Evolutionary conservation across 371 early-diverging fungal genomes (phyloP).

Genomic region (Batrachochytrium dendrobatidis): DNA sequence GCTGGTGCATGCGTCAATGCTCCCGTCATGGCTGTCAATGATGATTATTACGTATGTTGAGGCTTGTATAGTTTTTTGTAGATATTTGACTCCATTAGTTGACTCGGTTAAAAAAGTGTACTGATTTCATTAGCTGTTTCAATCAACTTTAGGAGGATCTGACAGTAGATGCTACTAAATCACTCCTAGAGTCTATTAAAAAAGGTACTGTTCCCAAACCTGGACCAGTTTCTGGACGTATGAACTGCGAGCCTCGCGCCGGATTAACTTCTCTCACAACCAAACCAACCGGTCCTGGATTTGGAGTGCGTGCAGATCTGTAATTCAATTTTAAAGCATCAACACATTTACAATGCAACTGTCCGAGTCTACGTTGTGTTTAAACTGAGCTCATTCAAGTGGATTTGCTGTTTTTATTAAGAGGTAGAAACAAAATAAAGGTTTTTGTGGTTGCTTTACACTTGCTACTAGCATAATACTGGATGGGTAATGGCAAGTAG

Average conservation of each 20-base stretch:
- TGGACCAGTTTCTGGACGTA: constrained; percentile 81
- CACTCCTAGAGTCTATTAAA: constrained; percentile 82
- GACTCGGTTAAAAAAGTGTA: not conserved
- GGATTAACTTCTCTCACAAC: constrained; percentile 75
- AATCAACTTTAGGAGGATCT: constrained; percentile 73
- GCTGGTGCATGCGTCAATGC: constrained; percentile 99
- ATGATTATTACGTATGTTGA: constrained; percentile 83
- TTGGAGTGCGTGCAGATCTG: constrained; percentile 50
- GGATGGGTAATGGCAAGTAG: too few species aligned
- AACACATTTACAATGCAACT: too few species aligned
- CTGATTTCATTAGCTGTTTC: not conserved
- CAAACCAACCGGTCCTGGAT: constrained; percentile 91
- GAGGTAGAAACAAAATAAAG: not conserved
- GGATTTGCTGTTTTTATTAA: not conserved
- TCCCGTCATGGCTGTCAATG: constrained; percentile 94
- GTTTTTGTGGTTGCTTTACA: too few species aligned
- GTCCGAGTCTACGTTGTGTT: too few species aligned
- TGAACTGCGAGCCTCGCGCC: constrained; percentile 82
- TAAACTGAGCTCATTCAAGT: too few species aligned
- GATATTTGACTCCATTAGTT: not conserved
- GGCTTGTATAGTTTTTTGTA: not conserved
- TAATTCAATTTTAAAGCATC: constrained; percentile 10
- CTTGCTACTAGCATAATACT: too few species aligned
- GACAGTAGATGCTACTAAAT: constrained; percentile 83
- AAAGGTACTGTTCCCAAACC: constrained; percentile 63